Percentiles rank a stretch among this genome's conserved stretches.
phyloP scores from a whole-genome alignment of 1,284 basidiomycete genomes.

The Cryptococcus sp. region DNA sequence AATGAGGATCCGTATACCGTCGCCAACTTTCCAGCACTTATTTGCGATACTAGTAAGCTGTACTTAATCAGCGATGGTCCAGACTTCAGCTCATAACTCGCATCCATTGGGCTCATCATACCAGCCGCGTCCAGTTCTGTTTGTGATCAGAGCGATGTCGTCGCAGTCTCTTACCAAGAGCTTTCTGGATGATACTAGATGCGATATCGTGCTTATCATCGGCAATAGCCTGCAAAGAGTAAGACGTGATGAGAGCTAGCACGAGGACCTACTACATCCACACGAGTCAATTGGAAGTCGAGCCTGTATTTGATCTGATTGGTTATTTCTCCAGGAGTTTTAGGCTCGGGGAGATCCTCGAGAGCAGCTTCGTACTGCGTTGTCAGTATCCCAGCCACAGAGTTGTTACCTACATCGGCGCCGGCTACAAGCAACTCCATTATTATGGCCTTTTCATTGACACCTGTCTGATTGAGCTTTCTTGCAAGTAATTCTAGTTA shows the following conservation, averaged over 20 bases:
- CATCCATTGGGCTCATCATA: too few relatives aligned
- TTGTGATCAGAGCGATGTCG: too few relatives aligned
- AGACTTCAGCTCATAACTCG: too few relatives aligned
- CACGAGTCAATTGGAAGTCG: not conserved
- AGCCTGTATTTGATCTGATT: not conserved
- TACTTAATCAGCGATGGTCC: not conserved
- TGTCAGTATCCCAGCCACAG: not conserved
- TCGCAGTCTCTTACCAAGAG: not conserved
- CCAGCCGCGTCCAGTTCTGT: too few relatives aligned
- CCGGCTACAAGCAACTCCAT: not conserved
- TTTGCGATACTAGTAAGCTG: not conserved
- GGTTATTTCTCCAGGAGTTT: not conserved
- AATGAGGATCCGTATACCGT: not conserved
- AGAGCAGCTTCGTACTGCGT: not conserved
- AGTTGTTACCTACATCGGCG: not conserved
- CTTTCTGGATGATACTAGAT: not conserved
- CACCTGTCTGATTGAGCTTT: not conserved
- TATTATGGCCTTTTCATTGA: not conserved
- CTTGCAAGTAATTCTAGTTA: too few relatives aligned
- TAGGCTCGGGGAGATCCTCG: not conserved
- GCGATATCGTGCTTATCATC: not conserved
- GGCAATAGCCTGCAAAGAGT: not conserved
- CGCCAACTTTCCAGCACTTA: not conserved
- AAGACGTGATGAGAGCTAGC: not conserved
- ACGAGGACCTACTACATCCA: not conserved